phyloP scores from a whole-genome alignment of 176 grass and related monocot genomes.

The Phragmites australis region DNA sequence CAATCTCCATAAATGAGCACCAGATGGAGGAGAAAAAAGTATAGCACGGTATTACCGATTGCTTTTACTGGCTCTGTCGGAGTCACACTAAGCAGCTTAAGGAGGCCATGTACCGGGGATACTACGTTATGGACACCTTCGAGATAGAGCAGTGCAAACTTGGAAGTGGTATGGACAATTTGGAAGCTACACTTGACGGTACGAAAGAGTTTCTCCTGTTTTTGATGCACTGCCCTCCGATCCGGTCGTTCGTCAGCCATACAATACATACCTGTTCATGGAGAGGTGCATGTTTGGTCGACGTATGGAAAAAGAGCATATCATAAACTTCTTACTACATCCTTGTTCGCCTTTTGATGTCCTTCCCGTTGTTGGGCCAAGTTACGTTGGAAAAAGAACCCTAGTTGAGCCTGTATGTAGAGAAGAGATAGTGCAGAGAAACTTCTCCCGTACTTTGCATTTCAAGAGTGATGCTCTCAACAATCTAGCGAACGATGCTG shows the following conservation, averaged over 20 bases:
- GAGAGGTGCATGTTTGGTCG: conserved; percentile 27
- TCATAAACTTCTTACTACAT: not conserved
- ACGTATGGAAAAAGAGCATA: not conserved
- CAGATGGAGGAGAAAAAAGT: too few relatives aligned
- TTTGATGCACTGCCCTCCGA: conserved; percentile 4
- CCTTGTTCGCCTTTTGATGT: not conserved
- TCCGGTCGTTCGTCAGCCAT: not conserved
- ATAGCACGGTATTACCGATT: too few relatives aligned
- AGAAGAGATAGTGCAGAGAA: not conserved
- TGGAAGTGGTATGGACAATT: not conserved
- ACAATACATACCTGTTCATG: not conserved
- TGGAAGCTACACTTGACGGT: not conserved
- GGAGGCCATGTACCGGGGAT: not conserved
- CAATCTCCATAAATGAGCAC: too few relatives aligned
- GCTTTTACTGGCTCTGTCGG: too few relatives aligned
- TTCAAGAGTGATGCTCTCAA: not conserved
- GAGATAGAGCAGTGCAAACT: not conserved
- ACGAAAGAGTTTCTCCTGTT: conserved; percentile 1
- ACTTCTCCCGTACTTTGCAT: not conserved
- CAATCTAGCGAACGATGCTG: not conserved
- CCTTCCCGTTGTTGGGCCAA: not conserved
- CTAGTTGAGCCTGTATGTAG: not conserved
- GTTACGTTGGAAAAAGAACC: not conserved
- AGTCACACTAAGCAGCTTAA: not conserved
- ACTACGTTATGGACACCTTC: not conserved